Base-by-base conservation (phyloP, 2,329 filamentous ascomycete genomes). In the Didymella pinodella region DNA sequence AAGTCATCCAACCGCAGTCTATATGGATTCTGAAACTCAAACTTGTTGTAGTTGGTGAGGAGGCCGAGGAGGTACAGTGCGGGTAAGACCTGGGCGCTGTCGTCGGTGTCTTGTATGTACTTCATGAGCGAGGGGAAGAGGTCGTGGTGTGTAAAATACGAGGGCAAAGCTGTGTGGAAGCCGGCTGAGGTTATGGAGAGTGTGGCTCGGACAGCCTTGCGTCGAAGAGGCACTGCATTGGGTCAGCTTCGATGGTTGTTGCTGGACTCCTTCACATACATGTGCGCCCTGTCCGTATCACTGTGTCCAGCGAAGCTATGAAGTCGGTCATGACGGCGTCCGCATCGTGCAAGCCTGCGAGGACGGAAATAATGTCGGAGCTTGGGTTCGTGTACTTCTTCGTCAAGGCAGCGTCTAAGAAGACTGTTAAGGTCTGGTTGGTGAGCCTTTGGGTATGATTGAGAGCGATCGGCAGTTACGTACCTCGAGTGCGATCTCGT, bases 1-100 rank as follows among this genome's bases (percentile, higher is more conserved):
- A 98, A 98, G 76, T 98, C 93, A 69, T 94, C 93, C 16, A 99
- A 84, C 28, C 94, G 90, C 63, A 96, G 82, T 69, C 95, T 90
- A 70, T 99, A 99, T 0, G 94, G 94, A 68, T 99, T 99, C 75
- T 97, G 93, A 57, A 96, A 94, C 77, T 99, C 95, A 72, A 99
- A 99, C 77, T 98, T 99, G 84, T 99, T 98, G 84, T 98, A 98
- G 79, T 98, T 99, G 65, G 92, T 91, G 52, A 99, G 82, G 4
- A 98, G 83, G 12, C 94, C 94, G 20, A 97, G 83, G 10, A 98
- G 85, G 14, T 90, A 86, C 66, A 97, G 93, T 0, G 94, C 90
- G 58, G 91, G 86, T 43, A 92, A 50, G 53, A 85, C 57, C 86
- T 86, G 69, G 84, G 83, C 18, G 83, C 80, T 32, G 25, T 84